Evolutionary conservation across 139 green algal genomes (phyloP).

Genomic region (Chlamydomonas applanata): DNA sequence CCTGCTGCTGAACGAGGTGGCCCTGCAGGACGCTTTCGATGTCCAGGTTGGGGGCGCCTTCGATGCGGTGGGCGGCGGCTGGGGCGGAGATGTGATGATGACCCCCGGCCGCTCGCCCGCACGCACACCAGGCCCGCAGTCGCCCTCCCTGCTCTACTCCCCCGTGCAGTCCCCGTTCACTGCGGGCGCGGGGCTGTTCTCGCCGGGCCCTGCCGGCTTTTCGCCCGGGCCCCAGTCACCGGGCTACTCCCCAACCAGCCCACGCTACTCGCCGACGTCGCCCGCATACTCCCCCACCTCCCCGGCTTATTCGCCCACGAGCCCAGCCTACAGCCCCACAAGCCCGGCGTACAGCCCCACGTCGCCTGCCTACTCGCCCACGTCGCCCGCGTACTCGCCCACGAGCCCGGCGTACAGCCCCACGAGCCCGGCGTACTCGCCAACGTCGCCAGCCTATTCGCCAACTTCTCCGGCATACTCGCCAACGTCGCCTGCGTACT

Average conservation of each 20-base stretch:
- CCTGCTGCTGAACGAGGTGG: conserved; percentile 89
- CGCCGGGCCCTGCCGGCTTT: conserved; percentile 30
- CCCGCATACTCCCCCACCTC: conserved; percentile 52
- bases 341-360: conserved; percentile 68
- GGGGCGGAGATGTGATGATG: conserved; percentile 20
- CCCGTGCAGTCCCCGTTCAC: conserved; percentile 54
- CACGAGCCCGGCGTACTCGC: conserved; percentile 63
- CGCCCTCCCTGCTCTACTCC: conserved; percentile 48
- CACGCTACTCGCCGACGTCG: conserved; percentile 42
- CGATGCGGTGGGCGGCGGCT: background rate
- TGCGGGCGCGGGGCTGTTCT: conserved; percentile 27
- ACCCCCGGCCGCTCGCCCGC: conserved; percentile 56
- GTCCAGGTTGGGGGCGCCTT: conserved; percentile 43
- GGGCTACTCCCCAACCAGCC: conserved; percentile 54
- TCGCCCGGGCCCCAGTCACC: conserved; percentile 41
- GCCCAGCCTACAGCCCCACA: conserved; percentile 70
- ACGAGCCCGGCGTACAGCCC: conserved; percentile 55
- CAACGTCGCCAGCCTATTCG: conserved; percentile 67
- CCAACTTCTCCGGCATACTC: conserved; percentile 72
- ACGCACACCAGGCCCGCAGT: conserved; percentile 47
- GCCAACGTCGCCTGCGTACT: conserved; percentile 59
- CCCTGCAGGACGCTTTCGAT: conserved; percentile 87
- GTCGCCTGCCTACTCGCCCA: conserved; percentile 55
- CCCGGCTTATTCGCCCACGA: conserved; percentile 52
- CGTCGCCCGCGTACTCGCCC: conserved; percentile 39